These are phyloP conservation scores for Pseudocercospora crystallina DNA, from an alignment of 2,329 filamentous ascomycete species.

Conservation along the genomic window DNA sequence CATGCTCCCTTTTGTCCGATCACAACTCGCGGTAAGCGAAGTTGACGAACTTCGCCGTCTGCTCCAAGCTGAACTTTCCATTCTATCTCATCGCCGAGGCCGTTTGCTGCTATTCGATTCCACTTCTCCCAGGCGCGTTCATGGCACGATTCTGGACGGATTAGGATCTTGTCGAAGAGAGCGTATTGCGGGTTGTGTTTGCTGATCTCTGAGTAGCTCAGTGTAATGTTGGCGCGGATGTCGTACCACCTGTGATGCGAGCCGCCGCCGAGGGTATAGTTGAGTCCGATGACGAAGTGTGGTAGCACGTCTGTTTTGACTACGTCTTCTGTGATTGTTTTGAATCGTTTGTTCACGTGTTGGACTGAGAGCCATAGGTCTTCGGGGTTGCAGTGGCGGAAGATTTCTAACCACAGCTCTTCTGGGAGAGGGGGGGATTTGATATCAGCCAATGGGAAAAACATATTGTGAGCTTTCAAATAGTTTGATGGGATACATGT, in stretches of 20 bases:
- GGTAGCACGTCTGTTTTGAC: conserved; percentile 6
- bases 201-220: conserved; percentile 21
- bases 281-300: conserved; percentile 21
- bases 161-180: conserved; percentile 20
- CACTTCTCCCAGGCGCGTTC: conserved; percentile 25
- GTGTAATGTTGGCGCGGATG: conserved; percentile 20
- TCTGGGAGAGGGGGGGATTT: conserved; percentile 18
- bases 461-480: background rate
- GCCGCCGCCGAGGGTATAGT: conserved; percentile 21
- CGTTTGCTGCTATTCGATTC: conserved; percentile 21
- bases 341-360: conserved; percentile 16
- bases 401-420: conserved; percentile 29
- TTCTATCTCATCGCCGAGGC: conserved; percentile 16
- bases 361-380: conserved; percentile 24
- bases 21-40: conserved; percentile 20
- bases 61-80: conserved; percentile 23
- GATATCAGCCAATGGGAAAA: background rate
- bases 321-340: conserved; percentile 18
- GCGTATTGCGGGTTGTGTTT: conserved; percentile 25
- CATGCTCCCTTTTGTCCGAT: conserved; percentile 19
- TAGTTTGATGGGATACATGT: too few relatives aligned
- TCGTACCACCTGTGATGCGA: conserved; percentile 26
- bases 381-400: conserved; percentile 14
- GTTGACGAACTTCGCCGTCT: conserved; percentile 11
- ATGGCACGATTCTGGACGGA: conserved; percentile 19